These are phyloP conservation scores for Solanum lignicaule DNA, from an alignment of 257 asterid genomes.

Conservation along the genomic window DNA sequence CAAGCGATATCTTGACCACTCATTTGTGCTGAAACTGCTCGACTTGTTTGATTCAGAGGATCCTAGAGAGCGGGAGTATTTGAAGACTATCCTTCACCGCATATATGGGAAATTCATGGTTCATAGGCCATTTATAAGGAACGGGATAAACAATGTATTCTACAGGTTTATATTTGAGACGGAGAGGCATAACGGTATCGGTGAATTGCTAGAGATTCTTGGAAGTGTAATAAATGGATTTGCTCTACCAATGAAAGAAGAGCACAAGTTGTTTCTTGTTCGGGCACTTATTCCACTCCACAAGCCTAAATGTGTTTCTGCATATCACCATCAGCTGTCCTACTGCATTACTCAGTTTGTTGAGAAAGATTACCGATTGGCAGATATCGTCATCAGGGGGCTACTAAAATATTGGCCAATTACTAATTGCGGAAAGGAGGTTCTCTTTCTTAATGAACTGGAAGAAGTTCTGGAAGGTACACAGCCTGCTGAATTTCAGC, in stretches of 20 bases:
- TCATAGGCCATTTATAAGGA: slow-evolving; percentile 85
- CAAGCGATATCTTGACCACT: slow-evolving; percentile 76
- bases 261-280: slow-evolving; percentile 73
- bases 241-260: slow-evolving; percentile 92
- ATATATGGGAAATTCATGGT: slow-evolving; percentile 93
- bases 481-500: slow-evolving; percentile 69
- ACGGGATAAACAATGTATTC: slow-evolving; percentile 66
- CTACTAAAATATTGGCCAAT: slow-evolving; percentile 83
- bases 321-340: slow-evolving; percentile 71
- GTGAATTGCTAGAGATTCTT: slow-evolving; percentile 79
- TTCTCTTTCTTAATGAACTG: slow-evolving; percentile 76
- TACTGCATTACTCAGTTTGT: slow-evolving; percentile 75
- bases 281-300: slow-evolving; percentile 81
- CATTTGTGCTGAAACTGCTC: slow-evolving; percentile 63
- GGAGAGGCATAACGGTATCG: slow-evolving; percentile 64
- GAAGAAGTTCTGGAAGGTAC: slow-evolving; percentile 82
- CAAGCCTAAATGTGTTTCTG: slow-evolving; percentile 55
- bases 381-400: slow-evolving; percentile 65
- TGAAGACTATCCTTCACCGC: slow-evolving; percentile 84
- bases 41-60: slow-evolving; percentile 85
- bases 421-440: slow-evolving; percentile 82
- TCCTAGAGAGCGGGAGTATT: slow-evolving; percentile 77
- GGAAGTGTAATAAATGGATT: slow-evolving; percentile 87
- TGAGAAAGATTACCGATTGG: slow-evolving; percentile 79
- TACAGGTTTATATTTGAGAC: slow-evolving; percentile 78